Conservation (phyloP, 2,329 filamentous ascomycete genomes). For the Pseudocercospora musae region DNA sequence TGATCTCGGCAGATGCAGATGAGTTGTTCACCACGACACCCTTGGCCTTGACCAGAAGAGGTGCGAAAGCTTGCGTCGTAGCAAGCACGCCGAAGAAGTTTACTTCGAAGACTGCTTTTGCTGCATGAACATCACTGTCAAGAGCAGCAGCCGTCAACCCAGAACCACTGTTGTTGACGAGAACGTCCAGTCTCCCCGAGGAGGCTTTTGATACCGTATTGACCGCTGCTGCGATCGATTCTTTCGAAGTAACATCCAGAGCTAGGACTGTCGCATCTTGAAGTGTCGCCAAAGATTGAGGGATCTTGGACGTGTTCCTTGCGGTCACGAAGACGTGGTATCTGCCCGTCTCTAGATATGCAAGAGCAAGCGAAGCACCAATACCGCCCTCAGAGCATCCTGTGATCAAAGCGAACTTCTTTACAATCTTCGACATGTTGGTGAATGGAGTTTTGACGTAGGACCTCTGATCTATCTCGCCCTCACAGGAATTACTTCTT, state of each 20-base stretch:
- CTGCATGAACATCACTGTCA: not conserved
- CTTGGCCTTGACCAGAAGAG: slow-evolving; percentile 49
- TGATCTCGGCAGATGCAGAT: slow-evolving; percentile 44
- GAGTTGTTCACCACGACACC: slow-evolving; percentile 44
- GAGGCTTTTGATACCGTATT: not conserved
- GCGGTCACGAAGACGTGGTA: slow-evolving; percentile 59
- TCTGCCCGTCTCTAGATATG: slow-evolving; percentile 51
- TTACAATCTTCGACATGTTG: not conserved
- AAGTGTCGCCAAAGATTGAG: slow-evolving; percentile 44
- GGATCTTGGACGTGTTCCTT: slow-evolving; percentile 49
- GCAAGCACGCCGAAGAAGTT: slow-evolving; percentile 58
- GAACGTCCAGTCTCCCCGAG: slow-evolving; percentile 47
- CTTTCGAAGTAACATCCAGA: slow-evolving; percentile 51
- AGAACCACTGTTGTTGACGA: slow-evolving; percentile 52
- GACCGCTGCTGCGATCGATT: slow-evolving; percentile 43
- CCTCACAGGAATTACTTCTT: no score
- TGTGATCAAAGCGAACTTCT: slow-evolving; percentile 28
- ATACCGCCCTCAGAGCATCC: slow-evolving; percentile 54
- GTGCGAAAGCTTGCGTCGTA: slow-evolving; percentile 56
- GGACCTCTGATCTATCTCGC: no score
- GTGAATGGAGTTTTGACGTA: no score
- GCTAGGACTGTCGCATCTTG: slow-evolving; percentile 52
- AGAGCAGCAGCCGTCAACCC: not conserved
- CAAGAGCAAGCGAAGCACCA: slow-evolving; percentile 56
- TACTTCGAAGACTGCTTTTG: slow-evolving; percentile 42